Base-by-base conservation (phyloP, 2,329 filamentous ascomycete genomes). In the Leptographium procerum region DNA sequence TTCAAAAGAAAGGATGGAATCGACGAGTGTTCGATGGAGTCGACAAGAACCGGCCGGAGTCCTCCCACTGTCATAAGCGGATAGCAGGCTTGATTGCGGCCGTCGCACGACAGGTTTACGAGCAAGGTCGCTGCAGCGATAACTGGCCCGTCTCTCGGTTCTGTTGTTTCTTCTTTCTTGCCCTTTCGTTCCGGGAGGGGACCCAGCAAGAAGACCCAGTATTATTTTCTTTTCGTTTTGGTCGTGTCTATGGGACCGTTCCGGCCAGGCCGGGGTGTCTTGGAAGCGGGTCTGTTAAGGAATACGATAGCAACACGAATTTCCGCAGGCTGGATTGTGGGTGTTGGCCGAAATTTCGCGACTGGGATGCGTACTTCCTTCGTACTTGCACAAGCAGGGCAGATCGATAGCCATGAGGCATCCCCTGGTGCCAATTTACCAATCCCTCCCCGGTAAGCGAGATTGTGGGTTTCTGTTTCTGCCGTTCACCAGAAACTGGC, bases 331-430 rank as follows among this genome's bases (percentile, higher is more conserved):
- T 40, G 59, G 50, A 45, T 57, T 52, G 57, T 50, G 47, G 45
- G 19, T 24, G 36, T 9, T 19, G 50, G 26, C 19, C 24, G 56
- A 61, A 61, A 52, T 59, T 55, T 57, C 59, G 59, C 55, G 57
- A 59, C 40, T 7, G 40, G 40, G 40, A 43, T 43, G 19, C 40
- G 40, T 43, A 6, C 19, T 43, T 43, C 16, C 16, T 43, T 6
- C 40, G 40, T 43, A 6, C 19, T 43, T 43, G 40, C 16, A 22
- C 40, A n/a, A 22, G n/a, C 33, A 47, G 43, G n/a, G 43, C 14
- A 40, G 40, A 43, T 43, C 40, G 51, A 16, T 24, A n/a, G 31
- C 51, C 29, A 53, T 53, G 51, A 36, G 51, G 11, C n/a, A 14
- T 34, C n/a, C 51, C 51, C 51, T 53, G 31, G 29, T 10, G 19